These are phyloP conservation scores for Fusarium decemcellulare DNA, from an alignment of 2,329 filamentous ascomycete species.

Conservation along the genomic window DNA sequence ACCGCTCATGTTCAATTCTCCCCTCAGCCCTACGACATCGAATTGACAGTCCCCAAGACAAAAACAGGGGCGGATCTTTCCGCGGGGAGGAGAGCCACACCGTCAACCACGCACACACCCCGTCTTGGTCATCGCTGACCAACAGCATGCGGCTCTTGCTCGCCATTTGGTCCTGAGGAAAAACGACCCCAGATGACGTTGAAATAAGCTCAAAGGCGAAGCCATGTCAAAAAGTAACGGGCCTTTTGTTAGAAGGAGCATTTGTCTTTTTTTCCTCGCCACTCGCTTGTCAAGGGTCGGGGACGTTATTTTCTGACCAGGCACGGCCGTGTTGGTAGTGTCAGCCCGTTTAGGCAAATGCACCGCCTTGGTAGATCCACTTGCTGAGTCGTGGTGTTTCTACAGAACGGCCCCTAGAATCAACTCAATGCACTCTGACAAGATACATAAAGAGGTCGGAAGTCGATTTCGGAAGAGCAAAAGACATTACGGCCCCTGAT, in stretches of 20 bases:
- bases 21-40: constrained; percentile 4
- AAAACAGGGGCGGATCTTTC: constrained; percentile 10
- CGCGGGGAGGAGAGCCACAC: constrained; percentile 4
- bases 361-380: neutral
- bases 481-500: too few relatives aligned
- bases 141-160: constrained; percentile 16
- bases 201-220: constrained; percentile 36
- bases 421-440: neutral
- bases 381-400: neutral
- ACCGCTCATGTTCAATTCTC: neutral
- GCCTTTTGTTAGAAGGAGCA: neutral
- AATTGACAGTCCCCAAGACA: neutral
- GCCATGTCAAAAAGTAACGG: neutral
- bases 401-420: neutral
- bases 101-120: neutral
- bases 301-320: constrained; percentile 1
- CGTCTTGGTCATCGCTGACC: constrained; percentile 37
- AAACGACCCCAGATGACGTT: constrained; percentile 29
- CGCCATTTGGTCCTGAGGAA: neutral
- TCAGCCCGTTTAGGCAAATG: neutral
- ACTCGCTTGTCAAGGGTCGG: constrained; percentile 12
- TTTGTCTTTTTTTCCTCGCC: constrained; percentile 4
- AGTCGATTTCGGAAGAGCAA: too few relatives aligned
- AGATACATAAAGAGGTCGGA: too few relatives aligned
- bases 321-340: constrained; percentile 8